Evolutionary conservation across 2,329 filamentous ascomycete species (phyloP).

Genomic region (Paracorniculantispora psalliotae): DNA sequence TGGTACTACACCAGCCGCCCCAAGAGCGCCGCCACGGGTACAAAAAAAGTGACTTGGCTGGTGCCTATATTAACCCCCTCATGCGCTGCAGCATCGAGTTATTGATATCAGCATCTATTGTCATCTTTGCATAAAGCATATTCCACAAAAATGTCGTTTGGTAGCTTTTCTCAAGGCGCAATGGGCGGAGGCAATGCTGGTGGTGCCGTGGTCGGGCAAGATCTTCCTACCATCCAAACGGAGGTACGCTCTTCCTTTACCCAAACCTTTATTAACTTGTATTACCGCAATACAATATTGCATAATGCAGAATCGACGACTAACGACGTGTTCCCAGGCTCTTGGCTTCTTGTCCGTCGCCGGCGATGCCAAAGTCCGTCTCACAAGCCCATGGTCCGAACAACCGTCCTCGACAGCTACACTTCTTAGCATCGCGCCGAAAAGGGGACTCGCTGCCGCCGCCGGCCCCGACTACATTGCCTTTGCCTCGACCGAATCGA

Average conservation of each 20-base stretch:
- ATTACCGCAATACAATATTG: too few relatives aligned
- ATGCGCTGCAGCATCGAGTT: background rate
- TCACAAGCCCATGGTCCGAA: conserved; percentile 73
- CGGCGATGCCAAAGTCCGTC: conserved; percentile 75
- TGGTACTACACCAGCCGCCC: too few relatives aligned
- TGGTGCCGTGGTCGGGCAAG: conserved; percentile 48
- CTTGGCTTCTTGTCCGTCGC: conserved; percentile 78
- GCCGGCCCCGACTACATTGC: conserved; percentile 77
- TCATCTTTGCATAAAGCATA: background rate
- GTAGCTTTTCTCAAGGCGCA: conserved; percentile 37
- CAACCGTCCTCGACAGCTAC: conserved; percentile 74
- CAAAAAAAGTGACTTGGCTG: background rate
- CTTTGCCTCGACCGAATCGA: conserved; percentile 69
- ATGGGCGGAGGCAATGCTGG: conserved; percentile 36
- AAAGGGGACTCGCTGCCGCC: conserved; percentile 76
- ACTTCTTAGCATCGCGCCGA: conserved; percentile 76
- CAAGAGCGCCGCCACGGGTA: too few relatives aligned
- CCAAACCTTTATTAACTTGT: background rate
- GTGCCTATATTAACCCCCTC: background rate
- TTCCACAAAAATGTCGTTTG: conserved; percentile 53
- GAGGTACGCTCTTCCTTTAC: conserved; percentile 52
- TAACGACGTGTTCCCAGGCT: conserved; percentile 38
- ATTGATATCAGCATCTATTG: background rate
- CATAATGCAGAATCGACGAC: too few relatives aligned
- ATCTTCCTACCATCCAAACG: conserved; percentile 74